These are phyloP conservation scores for Cucurbita maxima DNA, from an alignment of 306 rosid species.

Conservation along the genomic window DNA sequence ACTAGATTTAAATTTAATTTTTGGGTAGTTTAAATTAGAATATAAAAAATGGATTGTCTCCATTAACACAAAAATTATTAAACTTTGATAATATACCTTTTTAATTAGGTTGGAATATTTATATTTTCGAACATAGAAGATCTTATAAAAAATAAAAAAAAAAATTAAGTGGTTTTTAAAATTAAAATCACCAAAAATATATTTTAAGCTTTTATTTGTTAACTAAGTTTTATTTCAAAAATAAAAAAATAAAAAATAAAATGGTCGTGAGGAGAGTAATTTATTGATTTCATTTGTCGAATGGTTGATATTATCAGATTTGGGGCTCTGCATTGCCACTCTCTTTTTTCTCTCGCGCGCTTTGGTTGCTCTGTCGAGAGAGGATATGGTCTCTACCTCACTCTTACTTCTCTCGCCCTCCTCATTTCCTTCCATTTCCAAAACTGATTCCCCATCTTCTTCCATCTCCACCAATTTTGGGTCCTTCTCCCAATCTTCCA, in stretches of 20 bases:
- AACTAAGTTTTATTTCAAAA: too few species aligned
- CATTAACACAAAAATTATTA: too few species aligned
- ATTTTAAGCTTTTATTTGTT: too few species aligned
- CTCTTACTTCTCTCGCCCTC: conserved; percentile 36
- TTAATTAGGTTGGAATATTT: too few species aligned
- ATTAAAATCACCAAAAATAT: too few species aligned
- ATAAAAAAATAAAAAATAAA: neutral
- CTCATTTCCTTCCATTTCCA: conserved; percentile 31
- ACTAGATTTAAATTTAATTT: too few species aligned
- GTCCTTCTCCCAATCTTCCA: conserved; percentile 19
- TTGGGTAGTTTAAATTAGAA: too few species aligned
- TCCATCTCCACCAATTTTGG: conserved; percentile 11
- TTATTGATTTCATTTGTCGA: neutral
- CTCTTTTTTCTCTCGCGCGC: neutral
- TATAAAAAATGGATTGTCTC: too few species aligned
- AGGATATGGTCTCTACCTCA: conserved; percentile 40
- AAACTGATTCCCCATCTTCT: conserved; percentile 28
- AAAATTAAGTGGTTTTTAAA: too few species aligned
- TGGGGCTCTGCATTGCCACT: neutral
- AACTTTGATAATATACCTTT: too few species aligned
- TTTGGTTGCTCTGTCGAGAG: neutral
- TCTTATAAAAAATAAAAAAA: too few species aligned
- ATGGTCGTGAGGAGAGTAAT: neutral
- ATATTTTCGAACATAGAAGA: too few species aligned
- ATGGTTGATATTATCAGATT: neutral